phyloP scores from a whole-genome alignment of 805 yeast genomes.

The Kodamaea leandrae region DNA sequence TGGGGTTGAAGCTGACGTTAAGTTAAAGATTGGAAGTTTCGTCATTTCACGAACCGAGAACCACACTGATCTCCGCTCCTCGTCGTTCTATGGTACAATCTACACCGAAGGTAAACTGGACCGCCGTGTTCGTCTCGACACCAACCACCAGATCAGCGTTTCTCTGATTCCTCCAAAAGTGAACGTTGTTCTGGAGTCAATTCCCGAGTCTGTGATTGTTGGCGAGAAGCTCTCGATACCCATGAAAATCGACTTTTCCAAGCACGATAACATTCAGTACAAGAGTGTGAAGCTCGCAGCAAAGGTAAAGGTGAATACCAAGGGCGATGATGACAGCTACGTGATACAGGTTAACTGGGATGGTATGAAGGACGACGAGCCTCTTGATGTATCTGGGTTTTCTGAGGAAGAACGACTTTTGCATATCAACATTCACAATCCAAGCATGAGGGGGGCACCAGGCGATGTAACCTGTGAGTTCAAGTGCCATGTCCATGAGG shows the following conservation, averaged over 20 bases:
- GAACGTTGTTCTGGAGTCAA: constrained; percentile 5
- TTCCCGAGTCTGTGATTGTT: constrained; percentile 17
- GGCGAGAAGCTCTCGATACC: constrained; percentile 31
- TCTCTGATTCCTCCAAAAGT: constrained; percentile 14
- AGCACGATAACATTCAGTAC: constrained; percentile 17
- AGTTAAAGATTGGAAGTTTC: constrained; percentile 1
- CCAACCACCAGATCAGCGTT: constrained; percentile 7
- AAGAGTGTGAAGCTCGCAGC: constrained; percentile 21
- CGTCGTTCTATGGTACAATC: neutral
- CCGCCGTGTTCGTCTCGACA: constrained; percentile 1
- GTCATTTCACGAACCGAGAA: neutral
- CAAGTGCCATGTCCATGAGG: constrained; percentile 23
- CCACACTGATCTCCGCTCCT: neutral
- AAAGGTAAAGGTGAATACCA: constrained; percentile 16
- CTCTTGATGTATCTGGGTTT: constrained; percentile 19
- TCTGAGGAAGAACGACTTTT: constrained; percentile 14
- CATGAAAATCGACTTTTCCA: constrained; percentile 17
- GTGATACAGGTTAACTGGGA: constrained; percentile 33
- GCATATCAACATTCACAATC: constrained; percentile 22
- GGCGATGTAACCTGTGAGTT: constrained; percentile 21
- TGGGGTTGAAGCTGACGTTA: neutral
- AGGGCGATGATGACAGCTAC: constrained; percentile 15
- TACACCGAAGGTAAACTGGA: constrained; percentile 4
- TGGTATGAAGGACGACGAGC: constrained; percentile 39
- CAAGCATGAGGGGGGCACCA: constrained; percentile 15